phyloP scores from a whole-genome alignment of 2,329 filamentous ascomycete species.

The Phialophora expanda region DNA sequence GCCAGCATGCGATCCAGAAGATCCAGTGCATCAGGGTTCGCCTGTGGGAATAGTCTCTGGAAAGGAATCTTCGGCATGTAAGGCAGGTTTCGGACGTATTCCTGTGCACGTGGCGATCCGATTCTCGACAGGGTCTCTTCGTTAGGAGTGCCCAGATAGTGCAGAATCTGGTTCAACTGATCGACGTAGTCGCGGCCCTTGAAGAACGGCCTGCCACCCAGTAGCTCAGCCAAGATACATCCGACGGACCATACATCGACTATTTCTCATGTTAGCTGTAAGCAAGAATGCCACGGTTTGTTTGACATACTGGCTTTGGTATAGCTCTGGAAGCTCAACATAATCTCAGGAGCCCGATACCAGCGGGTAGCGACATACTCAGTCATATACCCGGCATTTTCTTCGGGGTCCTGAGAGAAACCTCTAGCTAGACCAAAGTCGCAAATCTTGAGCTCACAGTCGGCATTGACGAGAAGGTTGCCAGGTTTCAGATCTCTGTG shows the following conservation, averaged over 20 bases:
- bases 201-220: constrained; percentile 97
- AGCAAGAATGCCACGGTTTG: constrained; percentile 15
- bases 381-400: constrained; percentile 99
- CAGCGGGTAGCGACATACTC: constrained; percentile 98
- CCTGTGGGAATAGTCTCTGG: constrained; percentile 84
- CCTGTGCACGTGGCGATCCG: constrained; percentile 91
- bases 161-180: constrained; percentile 98
- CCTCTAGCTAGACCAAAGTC: constrained; percentile 96
- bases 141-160: constrained; percentile 95
- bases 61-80: constrained; percentile 95
- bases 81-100: constrained; percentile 96
- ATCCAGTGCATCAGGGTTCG: constrained; percentile 94
- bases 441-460: constrained; percentile 99
- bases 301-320: constrained; percentile 93
- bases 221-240: constrained; percentile 93
- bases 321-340: constrained; percentile 99
- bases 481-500: constrained; percentile 97
- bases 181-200: constrained; percentile 99
- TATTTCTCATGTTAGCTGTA: constrained; percentile 47
- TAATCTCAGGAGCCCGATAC: constrained; percentile 98
- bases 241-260: constrained; percentile 99
- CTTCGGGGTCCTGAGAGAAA: constrained; percentile 95
- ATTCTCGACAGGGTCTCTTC: constrained; percentile 94
- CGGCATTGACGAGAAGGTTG: constrained; percentile 95
- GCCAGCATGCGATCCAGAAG: constrained; percentile 96